Percentiles rank a stretch among this genome's conserved stretches.
These are phyloP conservation scores for Cladosporium sp. DNA, from an alignment of 2,329 filamentous ascomycete genomes.

Conservation along the genomic window DNA sequence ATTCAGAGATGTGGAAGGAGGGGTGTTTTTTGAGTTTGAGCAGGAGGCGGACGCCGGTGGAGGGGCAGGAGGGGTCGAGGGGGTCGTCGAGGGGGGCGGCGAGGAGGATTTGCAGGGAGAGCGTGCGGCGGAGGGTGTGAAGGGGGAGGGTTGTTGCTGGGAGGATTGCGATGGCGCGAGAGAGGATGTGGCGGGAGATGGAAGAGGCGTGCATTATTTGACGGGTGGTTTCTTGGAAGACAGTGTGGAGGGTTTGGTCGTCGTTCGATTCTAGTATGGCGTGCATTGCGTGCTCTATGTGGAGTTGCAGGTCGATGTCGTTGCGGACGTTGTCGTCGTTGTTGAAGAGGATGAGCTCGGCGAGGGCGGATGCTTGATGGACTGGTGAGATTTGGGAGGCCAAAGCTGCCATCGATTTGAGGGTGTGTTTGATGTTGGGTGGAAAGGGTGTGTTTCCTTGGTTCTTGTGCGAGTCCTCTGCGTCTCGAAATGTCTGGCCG, in stretches of 20 bases:
- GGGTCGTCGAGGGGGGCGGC: not conserved
- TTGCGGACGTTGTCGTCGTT: slow-evolving; percentile 23
- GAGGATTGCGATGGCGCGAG: slow-evolving; percentile 55
- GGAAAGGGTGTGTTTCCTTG: no score
- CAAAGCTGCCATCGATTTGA: not conserved
- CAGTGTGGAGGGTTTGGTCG: not conserved
- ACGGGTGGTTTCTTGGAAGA: slow-evolving; percentile 10
- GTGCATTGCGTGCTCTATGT: slow-evolving; percentile 23
- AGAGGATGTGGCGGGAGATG: slow-evolving; percentile 40
- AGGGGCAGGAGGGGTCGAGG: not conserved
- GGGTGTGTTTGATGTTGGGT: not conserved
- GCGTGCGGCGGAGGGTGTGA: slow-evolving; percentile 59
- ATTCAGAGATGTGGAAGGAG: slow-evolving; percentile 49
- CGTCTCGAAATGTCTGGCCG: slow-evolving; percentile 4
- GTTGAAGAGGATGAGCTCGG: slow-evolving; percentile 25
- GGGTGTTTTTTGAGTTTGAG: slow-evolving; percentile 23
- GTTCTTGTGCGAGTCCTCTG: not conserved
- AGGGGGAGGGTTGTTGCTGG: slow-evolving; percentile 48
- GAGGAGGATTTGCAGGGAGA: slow-evolving; percentile 60
- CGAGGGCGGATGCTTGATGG: slow-evolving; percentile 14
- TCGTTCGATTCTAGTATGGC: slow-evolving; percentile 14
- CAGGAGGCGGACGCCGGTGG: slow-evolving; percentile 23
- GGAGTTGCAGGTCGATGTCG: slow-evolving; percentile 15
- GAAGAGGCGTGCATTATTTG: slow-evolving; percentile 4
- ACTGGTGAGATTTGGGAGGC: not conserved